phyloP scores from a whole-genome alignment of 495 filamentous ascomycete species.

The Xeromyces bisporus region DNA sequence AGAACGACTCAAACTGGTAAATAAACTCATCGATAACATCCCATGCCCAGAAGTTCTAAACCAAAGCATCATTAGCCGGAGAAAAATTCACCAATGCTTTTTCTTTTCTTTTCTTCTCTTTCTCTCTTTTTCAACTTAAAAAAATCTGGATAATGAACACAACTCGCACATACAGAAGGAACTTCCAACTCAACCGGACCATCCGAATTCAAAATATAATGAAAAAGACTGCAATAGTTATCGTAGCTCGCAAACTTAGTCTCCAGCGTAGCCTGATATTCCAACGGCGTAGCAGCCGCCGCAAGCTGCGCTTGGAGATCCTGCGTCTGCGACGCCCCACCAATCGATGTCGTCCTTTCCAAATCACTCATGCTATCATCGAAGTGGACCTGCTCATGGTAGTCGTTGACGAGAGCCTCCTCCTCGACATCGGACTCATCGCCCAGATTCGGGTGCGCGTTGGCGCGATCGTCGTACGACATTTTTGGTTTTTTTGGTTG shows the following conservation, averaged over 20 bases:
- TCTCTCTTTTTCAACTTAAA: too few relatives aligned
- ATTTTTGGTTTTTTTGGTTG: slow-evolving; percentile 14
- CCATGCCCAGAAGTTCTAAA: slow-evolving; percentile 98
- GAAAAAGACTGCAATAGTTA: slow-evolving; percentile 96
- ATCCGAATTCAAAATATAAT: slow-evolving; percentile 97
- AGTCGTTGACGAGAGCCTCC: slow-evolving; percentile 85
- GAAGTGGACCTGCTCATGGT: slow-evolving; percentile 84
- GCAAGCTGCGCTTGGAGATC: slow-evolving; percentile 84
- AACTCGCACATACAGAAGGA: slow-evolving; percentile 55
- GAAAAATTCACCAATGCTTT: too few relatives aligned
- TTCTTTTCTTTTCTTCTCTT: too few relatives aligned
- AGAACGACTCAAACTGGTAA: slow-evolving; percentile 99
- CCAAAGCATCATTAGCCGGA: too few relatives aligned
- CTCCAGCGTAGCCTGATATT: slow-evolving; percentile 85
- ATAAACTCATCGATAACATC: slow-evolving; percentile 99
- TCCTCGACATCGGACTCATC: slow-evolving; percentile 88
- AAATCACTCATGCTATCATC: slow-evolving; percentile 70
- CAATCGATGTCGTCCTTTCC: slow-evolving; percentile 41
- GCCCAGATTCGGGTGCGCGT: slow-evolving; percentile 37
- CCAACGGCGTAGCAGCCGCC: slow-evolving; percentile 82
- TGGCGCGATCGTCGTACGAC: slow-evolving; percentile 35
- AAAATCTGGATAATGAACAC: not conserved
- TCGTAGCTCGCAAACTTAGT: slow-evolving; percentile 97
- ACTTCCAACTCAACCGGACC: slow-evolving; percentile 92
- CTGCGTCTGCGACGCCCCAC: slow-evolving; percentile 34